Evolutionary conservation across 2,329 filamentous ascomycete genomes (phyloP).

Genomic region (Fusarium torulosum): DNA sequence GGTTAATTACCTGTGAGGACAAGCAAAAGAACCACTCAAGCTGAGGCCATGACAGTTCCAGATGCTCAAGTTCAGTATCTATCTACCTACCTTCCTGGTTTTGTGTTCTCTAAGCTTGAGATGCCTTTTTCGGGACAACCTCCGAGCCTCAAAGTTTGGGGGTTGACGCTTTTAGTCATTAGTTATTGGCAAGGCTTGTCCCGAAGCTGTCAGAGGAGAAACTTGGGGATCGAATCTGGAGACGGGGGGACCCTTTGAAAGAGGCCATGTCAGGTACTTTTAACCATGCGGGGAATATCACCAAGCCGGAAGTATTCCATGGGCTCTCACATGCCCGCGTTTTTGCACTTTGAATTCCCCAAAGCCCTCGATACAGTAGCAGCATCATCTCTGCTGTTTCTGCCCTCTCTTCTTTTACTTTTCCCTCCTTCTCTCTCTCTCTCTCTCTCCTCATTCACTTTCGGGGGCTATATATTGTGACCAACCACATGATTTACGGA

Average conservation of each 20-base stretch:
- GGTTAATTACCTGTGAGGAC: slow-evolving; percentile 23
- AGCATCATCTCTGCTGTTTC: slow-evolving; percentile 27
- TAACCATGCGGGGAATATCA: slow-evolving; percentile 29
- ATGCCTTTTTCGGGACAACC: slow-evolving; percentile 39
- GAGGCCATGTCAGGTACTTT: slow-evolving; percentile 43
- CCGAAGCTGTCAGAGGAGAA: slow-evolving; percentile 26
- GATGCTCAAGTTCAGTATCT: slow-evolving; percentile 7
- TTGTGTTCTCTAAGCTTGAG: slow-evolving; percentile 14
- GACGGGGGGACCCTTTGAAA: slow-evolving; percentile 15
- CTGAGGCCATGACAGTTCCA: slow-evolving; percentile 12
- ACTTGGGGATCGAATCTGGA: slow-evolving; percentile 41
- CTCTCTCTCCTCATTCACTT: slow-evolving; percentile 3
- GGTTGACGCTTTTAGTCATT: slow-evolving; percentile 14
- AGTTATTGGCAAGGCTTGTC: slow-evolving; percentile 35
- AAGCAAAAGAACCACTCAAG: slow-evolving; percentile 22
- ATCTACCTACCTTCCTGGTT: neutral
- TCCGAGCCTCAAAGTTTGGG: slow-evolving; percentile 26
- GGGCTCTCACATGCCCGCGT: slow-evolving; percentile 42
- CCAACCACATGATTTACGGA: slow-evolving; percentile 15
- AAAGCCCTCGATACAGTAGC: neutral
- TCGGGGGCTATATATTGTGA: slow-evolving; percentile 1
- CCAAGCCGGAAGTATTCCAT: neutral
- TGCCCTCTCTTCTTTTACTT: slow-evolving; percentile 14
- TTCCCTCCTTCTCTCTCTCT: slow-evolving; percentile 18
- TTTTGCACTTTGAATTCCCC: slow-evolving; percentile 22